These are phyloP conservation scores for Heritiera littoralis DNA, from an alignment of 345 rosid species.

Conservation along the genomic window DNA sequence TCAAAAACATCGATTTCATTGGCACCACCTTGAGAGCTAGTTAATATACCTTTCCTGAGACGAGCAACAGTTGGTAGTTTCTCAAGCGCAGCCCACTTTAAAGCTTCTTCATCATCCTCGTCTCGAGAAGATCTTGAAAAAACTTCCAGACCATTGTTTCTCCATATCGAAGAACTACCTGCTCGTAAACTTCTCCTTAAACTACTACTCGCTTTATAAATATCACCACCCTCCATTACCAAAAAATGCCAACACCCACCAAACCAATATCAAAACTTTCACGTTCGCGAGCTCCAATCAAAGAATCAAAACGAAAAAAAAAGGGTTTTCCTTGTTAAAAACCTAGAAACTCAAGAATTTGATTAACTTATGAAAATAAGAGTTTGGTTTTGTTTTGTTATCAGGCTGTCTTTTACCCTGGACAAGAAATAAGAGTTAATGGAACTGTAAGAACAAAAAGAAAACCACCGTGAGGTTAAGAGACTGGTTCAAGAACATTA, in stretches of 20 bases:
- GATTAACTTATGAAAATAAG: neutral
- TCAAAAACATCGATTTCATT: slow-evolving; percentile 37
- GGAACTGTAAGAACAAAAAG: neutral
- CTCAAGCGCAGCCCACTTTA: slow-evolving; percentile 63
- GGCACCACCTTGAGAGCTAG: slow-evolving; percentile 14
- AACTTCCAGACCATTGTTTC: slow-evolving; percentile 38
- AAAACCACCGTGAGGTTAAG: neutral
- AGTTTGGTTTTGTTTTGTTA: neutral
- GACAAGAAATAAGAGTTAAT: neutral
- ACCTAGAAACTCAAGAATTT: neutral
- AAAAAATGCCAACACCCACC: neutral
- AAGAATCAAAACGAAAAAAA: neutral
- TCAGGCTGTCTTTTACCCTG: neutral
- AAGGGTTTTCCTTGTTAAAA: neutral
- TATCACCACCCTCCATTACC: slow-evolving; percentile 39
- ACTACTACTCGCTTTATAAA: slow-evolving; percentile 44
- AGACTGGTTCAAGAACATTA: neutral
- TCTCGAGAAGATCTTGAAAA: slow-evolving; percentile 60
- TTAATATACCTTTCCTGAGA: slow-evolving; percentile 42
- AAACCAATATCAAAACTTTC: neutral
- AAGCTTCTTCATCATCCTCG: slow-evolving; percentile 58
- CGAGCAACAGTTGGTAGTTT: slow-evolving; percentile 51
- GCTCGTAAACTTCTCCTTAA: slow-evolving; percentile 30
- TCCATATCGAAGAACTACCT: slow-evolving; percentile 34
- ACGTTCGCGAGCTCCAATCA: too few relatives aligned